phyloP scores from a whole-genome alignment of 805 yeast genomes.

The Cyberlindnera misumaiensis region DNA sequence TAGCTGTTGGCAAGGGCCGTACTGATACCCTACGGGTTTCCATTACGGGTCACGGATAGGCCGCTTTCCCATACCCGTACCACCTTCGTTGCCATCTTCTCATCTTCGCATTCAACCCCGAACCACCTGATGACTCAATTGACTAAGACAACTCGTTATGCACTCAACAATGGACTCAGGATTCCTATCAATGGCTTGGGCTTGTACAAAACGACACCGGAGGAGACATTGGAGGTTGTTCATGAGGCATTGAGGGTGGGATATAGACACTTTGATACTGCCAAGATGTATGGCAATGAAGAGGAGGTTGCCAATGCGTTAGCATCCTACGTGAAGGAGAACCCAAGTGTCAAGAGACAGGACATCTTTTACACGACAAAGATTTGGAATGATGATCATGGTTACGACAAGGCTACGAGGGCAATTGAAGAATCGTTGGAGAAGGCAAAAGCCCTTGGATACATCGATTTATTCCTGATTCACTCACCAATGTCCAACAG shows the following conservation, averaged over 20 bases:
- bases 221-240: constrained; percentile 34
- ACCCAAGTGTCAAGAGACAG: constrained; percentile 46
- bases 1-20: too few relatives aligned
- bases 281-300: constrained; percentile 51
- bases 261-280: constrained; percentile 71
- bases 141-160: constrained; percentile 12
- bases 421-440: constrained; percentile 46
- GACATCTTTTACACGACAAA: constrained; percentile 69
- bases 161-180: constrained; percentile 47
- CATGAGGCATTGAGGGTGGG: constrained; percentile 57
- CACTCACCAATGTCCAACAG: constrained; percentile 54
- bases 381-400: constrained; percentile 47
- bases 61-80: too few relatives aligned
- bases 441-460: constrained; percentile 46
- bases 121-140: too few relatives aligned
- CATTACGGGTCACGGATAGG: too few relatives aligned
- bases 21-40: too few relatives aligned
- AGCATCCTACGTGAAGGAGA: constrained; percentile 40
- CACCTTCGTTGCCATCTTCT: too few relatives aligned
- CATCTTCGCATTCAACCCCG: too few relatives aligned
- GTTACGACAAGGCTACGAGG: constrained; percentile 44
- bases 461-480: constrained; percentile 66
- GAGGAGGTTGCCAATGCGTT: constrained; percentile 56
- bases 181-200: constrained; percentile 73
- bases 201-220: constrained; percentile 42